phyloP scores from a whole-genome alignment of 345 rosid genomes.

The Erysimum cheiranthoides region DNA sequence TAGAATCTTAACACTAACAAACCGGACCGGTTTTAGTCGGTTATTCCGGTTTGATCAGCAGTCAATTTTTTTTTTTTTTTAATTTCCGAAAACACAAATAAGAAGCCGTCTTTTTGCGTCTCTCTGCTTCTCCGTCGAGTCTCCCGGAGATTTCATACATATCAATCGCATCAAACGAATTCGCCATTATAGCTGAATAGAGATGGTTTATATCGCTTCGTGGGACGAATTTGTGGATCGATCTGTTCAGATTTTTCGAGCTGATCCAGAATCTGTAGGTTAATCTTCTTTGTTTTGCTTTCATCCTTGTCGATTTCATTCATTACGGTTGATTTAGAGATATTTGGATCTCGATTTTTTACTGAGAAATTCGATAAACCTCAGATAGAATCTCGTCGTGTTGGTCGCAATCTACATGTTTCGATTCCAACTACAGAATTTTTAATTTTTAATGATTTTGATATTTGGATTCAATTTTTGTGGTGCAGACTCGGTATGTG shows the following conservation, averaged over 20 bases:
- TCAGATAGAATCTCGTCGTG: neutral
- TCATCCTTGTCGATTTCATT: constrained; percentile 18
- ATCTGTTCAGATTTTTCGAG: constrained; percentile 79
- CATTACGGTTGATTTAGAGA: neutral
- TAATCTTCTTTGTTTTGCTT: neutral
- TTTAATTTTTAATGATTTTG: neutral
- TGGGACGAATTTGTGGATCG: constrained; percentile 92
- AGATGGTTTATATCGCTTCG: constrained; percentile 74
- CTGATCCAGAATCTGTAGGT: constrained; percentile 90
- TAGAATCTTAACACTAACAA: neutral
- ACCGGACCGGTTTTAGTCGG: constrained; percentile 18
- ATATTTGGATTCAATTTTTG: constrained; percentile 25
- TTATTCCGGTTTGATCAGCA: constrained; percentile 14
- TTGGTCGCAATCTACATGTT: constrained; percentile 6
- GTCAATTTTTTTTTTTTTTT: neutral
- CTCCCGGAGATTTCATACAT: constrained; percentile 18
- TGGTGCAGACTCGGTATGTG: constrained; percentile 78
- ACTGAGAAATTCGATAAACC: neutral
- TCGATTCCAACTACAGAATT: neutral
- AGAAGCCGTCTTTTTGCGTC: constrained; percentile 10
- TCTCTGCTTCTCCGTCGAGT: constrained; percentile 36
- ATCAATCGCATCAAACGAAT: neutral
- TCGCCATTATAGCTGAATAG: constrained; percentile 2
- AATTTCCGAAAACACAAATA: neutral
- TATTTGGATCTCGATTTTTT: neutral